These are phyloP conservation scores for Cordyceps fumosorosea DNA, from an alignment of 2,329 filamentous ascomycete species.

Conservation along the genomic window DNA sequence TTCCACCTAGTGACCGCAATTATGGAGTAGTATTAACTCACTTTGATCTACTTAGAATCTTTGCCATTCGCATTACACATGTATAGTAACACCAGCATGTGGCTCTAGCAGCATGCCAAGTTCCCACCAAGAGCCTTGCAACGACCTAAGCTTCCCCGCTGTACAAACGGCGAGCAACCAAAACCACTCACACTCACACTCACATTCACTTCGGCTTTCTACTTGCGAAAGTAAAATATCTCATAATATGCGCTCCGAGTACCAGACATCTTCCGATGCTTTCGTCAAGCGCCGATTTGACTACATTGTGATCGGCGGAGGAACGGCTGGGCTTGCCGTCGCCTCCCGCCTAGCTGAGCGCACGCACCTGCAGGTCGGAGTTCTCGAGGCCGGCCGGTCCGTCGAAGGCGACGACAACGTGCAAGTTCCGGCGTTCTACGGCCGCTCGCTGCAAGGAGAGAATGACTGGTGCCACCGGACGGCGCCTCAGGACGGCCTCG, in stretches of 20 bases:
- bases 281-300: constrained; percentile 23
- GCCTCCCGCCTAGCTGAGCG: constrained; percentile 40
- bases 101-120: no score
- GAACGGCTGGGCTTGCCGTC: constrained; percentile 47
- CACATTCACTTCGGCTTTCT: neutral
- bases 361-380: constrained; percentile 22
- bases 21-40: no score
- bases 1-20: no score
- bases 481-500: constrained; percentile 29
- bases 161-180: no score
- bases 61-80: no score
- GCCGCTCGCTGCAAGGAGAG: constrained; percentile 27
- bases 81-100: no score
- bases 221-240: neutral
- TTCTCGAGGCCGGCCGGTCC: constrained; percentile 28
- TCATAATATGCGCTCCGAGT: neutral
- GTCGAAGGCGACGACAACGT: constrained; percentile 25
- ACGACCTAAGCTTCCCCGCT: no score
- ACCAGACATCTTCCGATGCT: neutral
- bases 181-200: no score
- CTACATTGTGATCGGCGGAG: constrained; percentile 45
- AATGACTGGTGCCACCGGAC: constrained; percentile 38
- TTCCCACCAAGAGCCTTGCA: no score
- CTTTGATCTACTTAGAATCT: no score
- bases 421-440: constrained; percentile 30